Percentiles rank a stretch among this genome's conserved stretches.
These are phyloP conservation scores for Glycine tomentella DNA, from an alignment of 306 rosid species.

Conservation along the genomic window DNA sequence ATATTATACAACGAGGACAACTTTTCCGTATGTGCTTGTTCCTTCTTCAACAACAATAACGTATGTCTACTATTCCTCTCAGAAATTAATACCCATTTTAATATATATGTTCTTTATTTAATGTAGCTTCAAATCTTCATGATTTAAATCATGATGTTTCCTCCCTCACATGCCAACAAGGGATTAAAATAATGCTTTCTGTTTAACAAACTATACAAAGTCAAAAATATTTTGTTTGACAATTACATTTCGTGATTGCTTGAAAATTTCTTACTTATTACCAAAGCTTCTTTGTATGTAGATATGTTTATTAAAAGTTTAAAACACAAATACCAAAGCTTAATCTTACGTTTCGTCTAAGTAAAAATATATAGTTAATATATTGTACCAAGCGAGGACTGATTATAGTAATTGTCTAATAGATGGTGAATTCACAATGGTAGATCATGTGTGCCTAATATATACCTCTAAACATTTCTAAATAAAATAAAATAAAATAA, in stretches of 20 bases:
- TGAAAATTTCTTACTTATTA: neutral
- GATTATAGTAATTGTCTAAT: neutral
- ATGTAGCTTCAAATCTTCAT: too few relatives aligned
- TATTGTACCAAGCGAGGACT: neutral
- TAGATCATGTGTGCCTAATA: neutral
- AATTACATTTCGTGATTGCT: neutral
- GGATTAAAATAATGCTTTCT: neutral
- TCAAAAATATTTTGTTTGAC: neutral
- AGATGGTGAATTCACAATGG: neutral
- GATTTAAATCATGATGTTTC: neutral
- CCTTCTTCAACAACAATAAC: conserved; percentile 37
- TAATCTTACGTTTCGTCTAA: neutral
- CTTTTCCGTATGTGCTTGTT: conserved; percentile 42
- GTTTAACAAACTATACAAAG: neutral
- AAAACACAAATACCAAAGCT: neutral
- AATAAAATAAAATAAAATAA: neutral
- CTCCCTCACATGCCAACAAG: conserved; percentile 13
- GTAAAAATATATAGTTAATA: too few relatives aligned
- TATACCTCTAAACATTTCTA: neutral
- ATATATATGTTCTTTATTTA: neutral
- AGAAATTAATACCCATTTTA: neutral
- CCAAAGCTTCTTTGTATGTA: neutral
- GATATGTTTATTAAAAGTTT: neutral
- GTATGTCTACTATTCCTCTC: conserved; percentile 38
- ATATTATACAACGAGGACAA: neutral